Base-by-base conservation (phyloP, 2,329 filamentous ascomycete species). In the Metarhizium guizhouense region DNA sequence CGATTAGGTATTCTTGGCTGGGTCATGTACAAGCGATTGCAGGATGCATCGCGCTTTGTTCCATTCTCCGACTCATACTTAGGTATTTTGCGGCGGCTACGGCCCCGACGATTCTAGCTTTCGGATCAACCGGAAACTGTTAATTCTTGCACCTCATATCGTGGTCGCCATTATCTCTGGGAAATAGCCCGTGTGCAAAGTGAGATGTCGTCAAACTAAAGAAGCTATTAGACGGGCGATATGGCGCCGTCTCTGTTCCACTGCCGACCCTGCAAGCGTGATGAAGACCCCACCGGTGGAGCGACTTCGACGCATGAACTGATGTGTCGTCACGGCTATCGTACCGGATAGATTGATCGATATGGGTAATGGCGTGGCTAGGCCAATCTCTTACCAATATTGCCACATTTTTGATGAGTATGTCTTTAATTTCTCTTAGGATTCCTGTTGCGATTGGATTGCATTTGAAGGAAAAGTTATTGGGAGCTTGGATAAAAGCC, bases 1-100 rank as follows among this genome's bases (percentile, higher is more conserved):
- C 66, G 69, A 73, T 68, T 66, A 71, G 73, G 73, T 72, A 71
- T 66, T 65, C 64, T 68, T 60, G 67, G 67, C 62, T 64, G 62
- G 64, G 64, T 63, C 62, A 64, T 63, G 58, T 52, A 64, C 58
- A 55, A 47, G 64, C 60, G 63, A 60, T 55, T 57, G 64, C 63
- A 59, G 61, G 60, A 54, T 61, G 65, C 63, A 59, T 62, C 61
- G 61, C 65, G 53, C 58, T 57, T 57, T 65, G 63, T 58, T 58
- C 47, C 18, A 34, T 57, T 57, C 51, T 52, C 45, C 45, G n/a
- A 50, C 53, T 38, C 45, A 45, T 20, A 53, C 48, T 52, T 32
- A 48, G 45, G 45, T 48, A 48, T 48, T 48, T 48, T 48, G 43
- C 30, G 45, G 48, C 25, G 36, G 30, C 13, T 32, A 36, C 45